phyloP scores from a whole-genome alignment of 2,329 filamentous ascomycete genomes.

The Pseudogymnoascus verrucosus region DNA sequence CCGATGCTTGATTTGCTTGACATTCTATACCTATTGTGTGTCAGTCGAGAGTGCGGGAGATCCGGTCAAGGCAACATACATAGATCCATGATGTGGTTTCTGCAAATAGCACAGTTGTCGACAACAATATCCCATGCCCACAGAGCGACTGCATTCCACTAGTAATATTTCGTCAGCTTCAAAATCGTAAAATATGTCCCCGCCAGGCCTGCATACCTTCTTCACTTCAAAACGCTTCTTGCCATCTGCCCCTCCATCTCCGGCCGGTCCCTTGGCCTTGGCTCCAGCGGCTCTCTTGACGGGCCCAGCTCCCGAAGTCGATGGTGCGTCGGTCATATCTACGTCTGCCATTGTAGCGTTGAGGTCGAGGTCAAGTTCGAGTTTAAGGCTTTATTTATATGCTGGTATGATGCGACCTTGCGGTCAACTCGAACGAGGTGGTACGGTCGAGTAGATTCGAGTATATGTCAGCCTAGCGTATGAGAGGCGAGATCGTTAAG shows the following conservation, averaged over 20 bases:
- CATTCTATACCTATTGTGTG: slow-evolving; percentile 73
- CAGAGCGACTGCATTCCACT: slow-evolving; percentile 98
- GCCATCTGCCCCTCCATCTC: slow-evolving; percentile 49
- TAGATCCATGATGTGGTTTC: slow-evolving; percentile 99
- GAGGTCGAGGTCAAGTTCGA: background rate
- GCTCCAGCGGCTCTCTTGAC: slow-evolving; percentile 45
- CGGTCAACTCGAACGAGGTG: background rate
- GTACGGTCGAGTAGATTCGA: background rate
- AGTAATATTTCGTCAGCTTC: slow-evolving; percentile 11
- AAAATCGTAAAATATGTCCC: background rate
- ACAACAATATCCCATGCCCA: slow-evolving; percentile 99
- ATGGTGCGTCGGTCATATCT: slow-evolving; percentile 84
- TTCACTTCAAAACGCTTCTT: slow-evolving; percentile 99
- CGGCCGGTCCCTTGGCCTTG: slow-evolving; percentile 37
- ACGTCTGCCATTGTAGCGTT: slow-evolving; percentile 72
- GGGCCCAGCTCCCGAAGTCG: slow-evolving; percentile 39
- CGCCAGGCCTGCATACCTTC: slow-evolving; percentile 57
- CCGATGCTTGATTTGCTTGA: slow-evolving; percentile 95
- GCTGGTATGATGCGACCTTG: background rate
- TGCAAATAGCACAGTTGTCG: slow-evolving; percentile 98
- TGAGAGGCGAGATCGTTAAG: background rate
- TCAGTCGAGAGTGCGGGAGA: slow-evolving; percentile 15
- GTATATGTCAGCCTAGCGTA: background rate
- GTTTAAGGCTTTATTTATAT: slow-evolving; percentile 2
- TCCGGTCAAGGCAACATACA: slow-evolving; percentile 49